These are phyloP conservation scores for Sarocladiaceae sp. DNA, from an alignment of 2,329 filamentous ascomycete genomes.

Conservation along the genomic window DNA sequence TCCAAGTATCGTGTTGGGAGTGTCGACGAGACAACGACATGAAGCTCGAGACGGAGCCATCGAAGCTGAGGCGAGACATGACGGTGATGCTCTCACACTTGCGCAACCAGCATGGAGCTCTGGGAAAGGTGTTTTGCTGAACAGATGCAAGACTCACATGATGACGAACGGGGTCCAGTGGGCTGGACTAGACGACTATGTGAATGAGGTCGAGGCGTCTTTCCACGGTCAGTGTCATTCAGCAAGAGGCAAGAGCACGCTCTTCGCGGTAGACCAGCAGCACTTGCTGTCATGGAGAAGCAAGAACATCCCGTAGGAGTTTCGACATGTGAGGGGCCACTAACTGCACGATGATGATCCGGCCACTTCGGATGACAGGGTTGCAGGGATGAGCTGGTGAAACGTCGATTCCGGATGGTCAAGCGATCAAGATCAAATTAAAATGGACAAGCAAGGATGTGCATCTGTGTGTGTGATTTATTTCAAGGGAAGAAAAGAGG, in stretches of 20 bases:
- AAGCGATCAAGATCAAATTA: not conserved
- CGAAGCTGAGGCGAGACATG: conserved; percentile 30
- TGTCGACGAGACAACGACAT: conserved; percentile 15
- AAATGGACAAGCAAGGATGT: not conserved
- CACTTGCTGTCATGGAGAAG: too few relatives aligned
- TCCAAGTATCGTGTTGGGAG: conserved; percentile 15
- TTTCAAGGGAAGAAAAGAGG: not conserved
- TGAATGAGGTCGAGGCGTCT: not conserved
- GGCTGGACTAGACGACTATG: not conserved
- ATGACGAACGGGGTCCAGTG: not conserved
- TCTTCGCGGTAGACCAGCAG: not conserved
- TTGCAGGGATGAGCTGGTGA: not conserved
- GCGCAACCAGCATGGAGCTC: not conserved
- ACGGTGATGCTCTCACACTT: not conserved
- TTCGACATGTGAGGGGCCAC: not conserved
- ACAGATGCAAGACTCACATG: conserved; percentile 12
- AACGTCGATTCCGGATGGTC: not conserved
- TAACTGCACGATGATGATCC: conserved; percentile 1
- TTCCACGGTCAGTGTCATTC: not conserved
- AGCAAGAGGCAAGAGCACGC: not conserved
- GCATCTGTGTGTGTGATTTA: not conserved
- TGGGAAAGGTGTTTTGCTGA: not conserved
- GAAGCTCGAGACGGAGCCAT: conserved; percentile 17
- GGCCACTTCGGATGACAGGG: not conserved
- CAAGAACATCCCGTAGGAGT: not conserved